These are phyloP conservation scores for Globisporangium cystogenes DNA, from an alignment of 352 stramenopile species.

Conservation along the genomic window DNA sequence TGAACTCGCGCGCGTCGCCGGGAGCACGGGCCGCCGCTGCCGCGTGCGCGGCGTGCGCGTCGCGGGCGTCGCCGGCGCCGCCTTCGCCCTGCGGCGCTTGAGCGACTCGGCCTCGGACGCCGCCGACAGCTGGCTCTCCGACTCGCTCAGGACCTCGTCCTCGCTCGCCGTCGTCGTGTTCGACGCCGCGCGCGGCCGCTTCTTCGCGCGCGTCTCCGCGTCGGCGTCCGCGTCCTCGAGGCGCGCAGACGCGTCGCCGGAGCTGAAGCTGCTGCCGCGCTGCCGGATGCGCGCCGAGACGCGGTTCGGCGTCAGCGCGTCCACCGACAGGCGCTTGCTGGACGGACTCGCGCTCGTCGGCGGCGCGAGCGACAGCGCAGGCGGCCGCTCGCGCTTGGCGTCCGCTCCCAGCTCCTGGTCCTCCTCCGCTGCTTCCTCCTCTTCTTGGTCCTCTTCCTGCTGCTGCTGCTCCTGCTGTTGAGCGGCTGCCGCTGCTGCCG, in stretches of 20 bases:
- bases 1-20: constrained; percentile 58
- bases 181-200: constrained; percentile 25
- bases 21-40: constrained; percentile 35
- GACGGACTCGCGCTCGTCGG: constrained; percentile 10
- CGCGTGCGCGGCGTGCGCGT: constrained; percentile 29
- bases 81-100: constrained; percentile 12
- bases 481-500: background rate
- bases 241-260: constrained; percentile 24
- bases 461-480: background rate
- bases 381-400: background rate
- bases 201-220: constrained; percentile 13
- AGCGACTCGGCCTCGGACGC: constrained; percentile 41
- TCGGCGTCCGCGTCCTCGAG: background rate
- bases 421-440: background rate
- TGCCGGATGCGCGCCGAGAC: constrained; percentile 45
- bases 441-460: background rate
- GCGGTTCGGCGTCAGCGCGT: constrained; percentile 35
- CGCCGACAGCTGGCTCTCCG: constrained; percentile 53
- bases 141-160: constrained; percentile 36
- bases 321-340: constrained; percentile 8
- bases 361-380: background rate
- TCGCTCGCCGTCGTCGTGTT: constrained; percentile 24
- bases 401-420: constrained; percentile 1
- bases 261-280: constrained; percentile 34
- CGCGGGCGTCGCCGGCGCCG: constrained; percentile 13